These are phyloP conservation scores for Pisolithus microcarpus DNA, from an alignment of 768 basidiomycete species.

Conservation along the genomic window DNA sequence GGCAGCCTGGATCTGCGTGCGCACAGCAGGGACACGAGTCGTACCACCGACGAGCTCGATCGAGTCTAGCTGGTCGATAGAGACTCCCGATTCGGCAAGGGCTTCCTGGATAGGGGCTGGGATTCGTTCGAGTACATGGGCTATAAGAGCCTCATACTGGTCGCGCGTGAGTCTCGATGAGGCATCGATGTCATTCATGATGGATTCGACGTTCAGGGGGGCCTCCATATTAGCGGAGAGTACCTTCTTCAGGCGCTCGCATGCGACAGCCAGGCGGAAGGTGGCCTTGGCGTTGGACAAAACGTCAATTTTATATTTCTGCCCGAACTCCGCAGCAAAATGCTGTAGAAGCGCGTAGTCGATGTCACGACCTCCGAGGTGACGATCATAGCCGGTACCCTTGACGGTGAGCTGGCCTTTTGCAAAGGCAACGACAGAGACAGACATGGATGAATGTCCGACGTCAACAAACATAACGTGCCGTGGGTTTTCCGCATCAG, in stretches of 20 bases:
- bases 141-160: slow-evolving; percentile 71
- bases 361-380: slow-evolving; percentile 95
- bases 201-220: slow-evolving; percentile 87
- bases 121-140: slow-evolving; percentile 70
- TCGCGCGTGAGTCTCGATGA: slow-evolving; percentile 81
- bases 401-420: slow-evolving; percentile 89
- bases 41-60: slow-evolving; percentile 92
- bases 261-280: slow-evolving; percentile 83
- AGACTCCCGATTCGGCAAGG: slow-evolving; percentile 71
- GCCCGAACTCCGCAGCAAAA: slow-evolving; percentile 88
- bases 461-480: slow-evolving; percentile 94
- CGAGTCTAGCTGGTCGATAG: slow-evolving; percentile 78
- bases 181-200: slow-evolving; percentile 95
- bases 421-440: slow-evolving; percentile 84
- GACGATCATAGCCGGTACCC: slow-evolving; percentile 82
- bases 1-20: slow-evolving; percentile 74
- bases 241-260: slow-evolving; percentile 94
- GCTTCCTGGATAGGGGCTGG: slow-evolving; percentile 69
- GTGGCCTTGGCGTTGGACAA: slow-evolving; percentile 82
- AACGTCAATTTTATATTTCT: slow-evolving; percentile 98
- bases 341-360: slow-evolving; percentile 85
- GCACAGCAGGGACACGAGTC: slow-evolving; percentile 90
- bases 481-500: slow-evolving; percentile 70
- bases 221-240: slow-evolving; percentile 90
- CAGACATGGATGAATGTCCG: slow-evolving; percentile 88